phyloP scores from a whole-genome alignment of 768 basidiomycete genomes.

The Flagelloscypha sp. region DNA sequence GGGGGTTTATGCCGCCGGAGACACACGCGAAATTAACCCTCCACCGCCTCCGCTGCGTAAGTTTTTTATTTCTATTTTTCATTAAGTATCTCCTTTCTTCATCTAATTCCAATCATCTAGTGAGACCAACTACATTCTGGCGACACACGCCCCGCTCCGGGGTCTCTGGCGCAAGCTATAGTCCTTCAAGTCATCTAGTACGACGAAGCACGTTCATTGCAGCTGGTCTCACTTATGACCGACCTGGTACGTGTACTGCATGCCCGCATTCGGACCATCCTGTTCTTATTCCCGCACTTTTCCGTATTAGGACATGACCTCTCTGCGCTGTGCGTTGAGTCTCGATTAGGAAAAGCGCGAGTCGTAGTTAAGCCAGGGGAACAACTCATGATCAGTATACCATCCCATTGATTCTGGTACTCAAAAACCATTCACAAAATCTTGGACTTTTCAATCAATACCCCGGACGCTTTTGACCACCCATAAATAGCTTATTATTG shows the following conservation, averaged over 20 bases:
- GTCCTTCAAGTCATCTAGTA: constrained; percentile 64
- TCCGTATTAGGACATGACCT: no score
- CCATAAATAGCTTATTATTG: no score
- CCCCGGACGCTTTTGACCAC: no score
- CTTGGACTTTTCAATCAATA: no score
- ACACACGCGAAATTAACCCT: constrained; percentile 44
- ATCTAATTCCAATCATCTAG: constrained; percentile 29
- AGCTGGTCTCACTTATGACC: constrained; percentile 62
- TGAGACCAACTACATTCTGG: constrained; percentile 82
- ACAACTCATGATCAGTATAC: no score
- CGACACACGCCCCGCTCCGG: constrained; percentile 64
- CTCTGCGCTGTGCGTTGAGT: constrained; percentile 55
- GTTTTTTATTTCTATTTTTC: constrained; percentile 17
- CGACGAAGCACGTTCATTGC: constrained; percentile 75
- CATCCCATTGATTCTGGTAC: no score
- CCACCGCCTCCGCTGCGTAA: constrained; percentile 61
- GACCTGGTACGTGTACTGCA: no score
- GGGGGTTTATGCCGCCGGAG: no score
- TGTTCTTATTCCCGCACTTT: no score
- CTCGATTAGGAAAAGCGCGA: constrained; percentile 40
- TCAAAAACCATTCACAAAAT: no score
- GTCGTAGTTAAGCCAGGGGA: no score
- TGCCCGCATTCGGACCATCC: no score
- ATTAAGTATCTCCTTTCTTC: constrained; percentile 2
- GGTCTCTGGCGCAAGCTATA: constrained; percentile 61